Percentiles rank a stretch among this genome's conserved stretches.
phyloP scores from a whole-genome alignment of 2,329 filamentous ascomycete genomes.

The Aureobasidium sp. region DNA sequence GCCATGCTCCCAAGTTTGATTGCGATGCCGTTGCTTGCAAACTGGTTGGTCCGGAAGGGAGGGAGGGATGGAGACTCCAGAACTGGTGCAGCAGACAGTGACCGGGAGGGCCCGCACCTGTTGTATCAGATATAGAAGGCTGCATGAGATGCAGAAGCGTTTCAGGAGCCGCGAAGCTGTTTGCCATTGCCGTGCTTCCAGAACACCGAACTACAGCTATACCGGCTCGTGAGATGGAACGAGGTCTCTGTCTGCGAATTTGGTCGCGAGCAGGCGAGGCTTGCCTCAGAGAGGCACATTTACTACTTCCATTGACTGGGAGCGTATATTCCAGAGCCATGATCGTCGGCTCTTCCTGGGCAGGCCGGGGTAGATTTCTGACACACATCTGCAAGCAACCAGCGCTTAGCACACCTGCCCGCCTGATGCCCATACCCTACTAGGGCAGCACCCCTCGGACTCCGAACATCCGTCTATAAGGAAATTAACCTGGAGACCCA shows the following conservation, averaged over 20 bases:
- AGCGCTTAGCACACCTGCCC: conserved; percentile 3
- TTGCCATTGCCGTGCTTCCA: conserved; percentile 1
- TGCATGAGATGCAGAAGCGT: conserved; percentile 11
- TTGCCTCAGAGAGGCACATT: neutral
- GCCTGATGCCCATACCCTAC: neutral
- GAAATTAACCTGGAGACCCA: neutral
- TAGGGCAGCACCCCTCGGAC: neutral
- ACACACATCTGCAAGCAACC: neutral
- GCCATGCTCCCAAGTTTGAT: conserved; percentile 10
- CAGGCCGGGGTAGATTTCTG: neutral
- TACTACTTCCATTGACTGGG: too few relatives aligned
- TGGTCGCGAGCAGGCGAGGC: neutral
- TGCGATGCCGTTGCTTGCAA: neutral
- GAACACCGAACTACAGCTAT: neutral
- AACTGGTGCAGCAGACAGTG: neutral
- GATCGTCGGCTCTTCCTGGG: neutral
- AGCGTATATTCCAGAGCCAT: neutral
- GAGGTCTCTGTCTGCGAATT: neutral
- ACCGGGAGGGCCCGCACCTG: conserved; percentile 8
- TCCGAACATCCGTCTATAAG: neutral
- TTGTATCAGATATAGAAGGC: conserved; percentile 10
- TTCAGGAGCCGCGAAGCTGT: conserved; percentile 9
- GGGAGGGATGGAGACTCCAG: conserved; percentile 3
- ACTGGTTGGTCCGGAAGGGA: conserved; percentile 10
- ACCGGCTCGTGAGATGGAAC: neutral